Evolutionary conservation across 169 alveolate genomes (phyloP).

Genomic region (Eimeria praecox): DNA sequence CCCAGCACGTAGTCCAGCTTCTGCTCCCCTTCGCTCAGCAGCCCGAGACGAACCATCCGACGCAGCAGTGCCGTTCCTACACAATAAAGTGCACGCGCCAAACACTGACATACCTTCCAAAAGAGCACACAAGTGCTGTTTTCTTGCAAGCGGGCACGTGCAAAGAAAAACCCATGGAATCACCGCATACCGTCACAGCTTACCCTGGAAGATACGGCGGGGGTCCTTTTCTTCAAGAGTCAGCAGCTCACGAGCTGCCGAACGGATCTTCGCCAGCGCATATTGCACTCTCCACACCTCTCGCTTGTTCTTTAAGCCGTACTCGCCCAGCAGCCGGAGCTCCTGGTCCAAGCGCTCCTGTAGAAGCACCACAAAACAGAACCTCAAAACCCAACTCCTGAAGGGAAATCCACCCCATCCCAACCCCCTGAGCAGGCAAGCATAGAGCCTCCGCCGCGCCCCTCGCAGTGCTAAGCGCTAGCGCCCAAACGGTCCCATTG

Average conservation of each 20-base stretch:
- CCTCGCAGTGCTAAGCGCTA: not conserved
- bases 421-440: not conserved
- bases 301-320: slow-evolving; percentile 99
- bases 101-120: too few relatives aligned
- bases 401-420: not conserved
- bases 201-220: slow-evolving; percentile 97
- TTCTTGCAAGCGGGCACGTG: too few relatives aligned
- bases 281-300: slow-evolving; percentile 99
- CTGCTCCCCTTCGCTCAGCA: slow-evolving; percentile 97
- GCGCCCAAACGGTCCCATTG: not conserved
- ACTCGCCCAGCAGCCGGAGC: slow-evolving; percentile 98
- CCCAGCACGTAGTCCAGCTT: slow-evolving; percentile 99
- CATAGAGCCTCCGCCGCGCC: not conserved
- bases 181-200: not conserved
- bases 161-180: too few relatives aligned
- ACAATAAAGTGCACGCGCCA: not conserved
- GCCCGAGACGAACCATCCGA: slow-evolving; percentile 99
- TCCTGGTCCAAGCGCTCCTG: slow-evolving; percentile 97
- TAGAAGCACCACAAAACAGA: not conserved
- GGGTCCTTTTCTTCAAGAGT: slow-evolving; percentile 98
- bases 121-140: too few relatives aligned
- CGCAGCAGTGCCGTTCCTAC: slow-evolving; percentile 98
- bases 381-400: not conserved
- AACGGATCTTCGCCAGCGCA: slow-evolving; percentile 98
- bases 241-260: slow-evolving; percentile 99